phyloP scores from a whole-genome alignment of 306 rosid species.

The Dryas drummondii region DNA sequence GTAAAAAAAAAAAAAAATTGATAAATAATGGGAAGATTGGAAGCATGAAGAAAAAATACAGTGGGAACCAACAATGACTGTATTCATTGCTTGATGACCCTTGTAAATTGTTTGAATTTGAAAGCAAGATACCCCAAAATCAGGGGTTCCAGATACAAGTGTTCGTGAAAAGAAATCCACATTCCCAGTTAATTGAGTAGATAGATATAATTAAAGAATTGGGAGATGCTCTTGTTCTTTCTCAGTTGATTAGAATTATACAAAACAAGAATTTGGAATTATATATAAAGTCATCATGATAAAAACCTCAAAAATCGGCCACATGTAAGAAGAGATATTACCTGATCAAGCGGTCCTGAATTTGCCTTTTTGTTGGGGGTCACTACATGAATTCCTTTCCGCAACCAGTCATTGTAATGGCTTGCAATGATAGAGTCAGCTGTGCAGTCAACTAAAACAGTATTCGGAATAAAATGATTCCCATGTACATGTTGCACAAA shows the following conservation, averaged over 20 bases:
- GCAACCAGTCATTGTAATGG: slow-evolving; percentile 82
- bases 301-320: background rate
- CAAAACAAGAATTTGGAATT: background rate
- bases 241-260: background rate
- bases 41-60: background rate
- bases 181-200: background rate
- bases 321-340: slow-evolving; percentile 16
- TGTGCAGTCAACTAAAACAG: slow-evolving; percentile 93
- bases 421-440: slow-evolving; percentile 82
- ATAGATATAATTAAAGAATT: background rate
- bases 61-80: background rate
- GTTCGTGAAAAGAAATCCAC: background rate
- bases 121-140: background rate
- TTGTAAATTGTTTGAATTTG: background rate
- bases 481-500: slow-evolving; percentile 82
- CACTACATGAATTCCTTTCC: slow-evolving; percentile 88
- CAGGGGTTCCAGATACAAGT: background rate
- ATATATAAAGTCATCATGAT: background rate
- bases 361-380: slow-evolving; percentile 97
- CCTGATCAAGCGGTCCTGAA: slow-evolving; percentile 99
- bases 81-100: background rate
- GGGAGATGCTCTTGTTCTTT: background rate
- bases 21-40: background rate
- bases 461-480: slow-evolving; percentile 95
- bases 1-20: background rate